phyloP scores from a whole-genome alignment of 176 grass and related monocot species.

The Bolboschoenus planiculmis region DNA sequence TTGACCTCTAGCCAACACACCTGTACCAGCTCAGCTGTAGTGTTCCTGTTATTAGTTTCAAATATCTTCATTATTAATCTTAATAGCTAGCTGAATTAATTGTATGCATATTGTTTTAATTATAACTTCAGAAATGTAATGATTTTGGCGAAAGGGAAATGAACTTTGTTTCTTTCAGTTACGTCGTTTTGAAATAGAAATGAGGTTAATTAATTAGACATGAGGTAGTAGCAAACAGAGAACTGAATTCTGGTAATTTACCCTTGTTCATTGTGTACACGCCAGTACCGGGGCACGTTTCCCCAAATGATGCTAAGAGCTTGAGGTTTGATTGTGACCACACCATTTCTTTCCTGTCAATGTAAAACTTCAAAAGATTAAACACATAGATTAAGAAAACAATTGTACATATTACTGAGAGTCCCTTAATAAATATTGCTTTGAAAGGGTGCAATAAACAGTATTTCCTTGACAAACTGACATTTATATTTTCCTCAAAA shows the following conservation, averaged over 20 bases:
- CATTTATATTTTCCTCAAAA: background rate
- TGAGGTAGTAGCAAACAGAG: background rate
- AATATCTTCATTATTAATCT: background rate
- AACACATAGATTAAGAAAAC: background rate
- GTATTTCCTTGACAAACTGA: too few relatives aligned
- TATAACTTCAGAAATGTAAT: background rate
- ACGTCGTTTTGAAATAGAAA: background rate
- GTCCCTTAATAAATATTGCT: background rate
- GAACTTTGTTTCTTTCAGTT: background rate
- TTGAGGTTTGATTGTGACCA: background rate
- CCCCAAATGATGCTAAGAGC: slow-evolving; percentile 9
- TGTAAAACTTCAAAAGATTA: background rate
- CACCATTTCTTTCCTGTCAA: background rate
- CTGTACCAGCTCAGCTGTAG: slow-evolving; percentile 9
- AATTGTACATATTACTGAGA: background rate
- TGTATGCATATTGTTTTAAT: background rate
- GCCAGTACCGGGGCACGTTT: background rate
- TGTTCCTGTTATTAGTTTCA: background rate
- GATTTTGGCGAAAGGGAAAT: background rate
- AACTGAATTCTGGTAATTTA: background rate
- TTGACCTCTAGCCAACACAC: slow-evolving; percentile 10
- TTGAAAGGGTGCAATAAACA: background rate
- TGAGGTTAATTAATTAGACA: background rate
- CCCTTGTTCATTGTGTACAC: background rate
- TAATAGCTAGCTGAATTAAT: background rate